Evolutionary conservation across 108 stramenopile genomes (phyloP).

Genomic region (Ochromonas danica): DNA sequence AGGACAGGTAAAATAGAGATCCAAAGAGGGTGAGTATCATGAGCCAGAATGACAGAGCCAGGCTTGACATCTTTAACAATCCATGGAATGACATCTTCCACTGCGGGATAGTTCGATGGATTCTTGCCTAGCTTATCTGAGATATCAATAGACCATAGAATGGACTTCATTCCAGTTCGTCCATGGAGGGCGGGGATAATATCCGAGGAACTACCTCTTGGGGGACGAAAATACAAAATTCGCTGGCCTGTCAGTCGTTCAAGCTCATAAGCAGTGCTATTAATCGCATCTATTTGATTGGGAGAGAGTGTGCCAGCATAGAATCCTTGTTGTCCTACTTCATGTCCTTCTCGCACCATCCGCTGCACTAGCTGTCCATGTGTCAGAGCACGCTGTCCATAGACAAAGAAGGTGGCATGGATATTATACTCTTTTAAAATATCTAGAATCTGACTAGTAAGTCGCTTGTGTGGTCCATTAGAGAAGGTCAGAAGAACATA

Average conservation of each 20-base stretch:
- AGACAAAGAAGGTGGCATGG: not conserved
- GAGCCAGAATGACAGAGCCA: not conserved
- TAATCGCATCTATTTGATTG: not conserved
- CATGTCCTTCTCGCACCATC: not conserved
- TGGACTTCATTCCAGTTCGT: not conserved
- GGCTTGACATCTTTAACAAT: not conserved
- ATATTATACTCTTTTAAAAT: not conserved
- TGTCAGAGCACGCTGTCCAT: not conserved
- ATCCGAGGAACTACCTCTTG: not conserved
- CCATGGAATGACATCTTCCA: not conserved
- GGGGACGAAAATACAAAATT: not conserved
- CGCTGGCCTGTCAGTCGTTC: not conserved
- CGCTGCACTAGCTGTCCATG: not conserved
- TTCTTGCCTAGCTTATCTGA: not conserved
- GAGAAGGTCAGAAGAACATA: not conserved
- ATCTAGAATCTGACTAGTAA: not conserved
- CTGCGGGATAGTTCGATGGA: not conserved
- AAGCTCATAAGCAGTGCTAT: not conserved
- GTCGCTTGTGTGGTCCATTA: not conserved
- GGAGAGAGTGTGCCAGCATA: not conserved
- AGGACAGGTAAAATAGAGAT: not conserved
- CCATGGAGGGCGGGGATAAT: not conserved
- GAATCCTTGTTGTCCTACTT: not conserved
- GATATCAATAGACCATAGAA: not conserved
- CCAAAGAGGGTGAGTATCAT: not conserved